phyloP scores from a whole-genome alignment of 805 yeast genomes.

The Crinitomyces ghanaensis region DNA sequence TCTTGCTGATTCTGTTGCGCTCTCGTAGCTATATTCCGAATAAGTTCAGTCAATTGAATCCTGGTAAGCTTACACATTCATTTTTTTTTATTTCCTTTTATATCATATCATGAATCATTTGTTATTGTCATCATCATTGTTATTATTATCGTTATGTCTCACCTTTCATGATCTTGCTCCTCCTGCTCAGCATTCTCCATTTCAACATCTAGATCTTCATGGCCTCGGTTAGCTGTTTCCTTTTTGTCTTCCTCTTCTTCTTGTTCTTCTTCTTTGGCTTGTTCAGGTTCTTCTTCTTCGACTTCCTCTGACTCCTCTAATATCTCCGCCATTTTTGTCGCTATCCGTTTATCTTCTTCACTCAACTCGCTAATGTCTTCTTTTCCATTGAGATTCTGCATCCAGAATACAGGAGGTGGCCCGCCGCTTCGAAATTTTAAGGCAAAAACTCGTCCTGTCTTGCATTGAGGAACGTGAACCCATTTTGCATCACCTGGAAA shows the following conservation, averaged over 20 bases:
- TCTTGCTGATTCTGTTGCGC: not conserved
- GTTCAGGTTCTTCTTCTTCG: constrained; percentile 13
- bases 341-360: constrained; percentile 42
- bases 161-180: not conserved
- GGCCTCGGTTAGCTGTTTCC: not conserved
- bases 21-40: not conserved
- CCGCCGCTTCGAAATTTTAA: constrained; percentile 54
- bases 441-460: constrained; percentile 66
- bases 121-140: not conserved
- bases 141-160: not conserved
- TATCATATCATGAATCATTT: too few relatives aligned
- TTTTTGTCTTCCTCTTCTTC: constrained; percentile 10
- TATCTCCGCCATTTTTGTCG: constrained; percentile 37
- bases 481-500: constrained; percentile 82
- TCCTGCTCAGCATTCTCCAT: constrained; percentile 10
- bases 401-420: constrained; percentile 49
- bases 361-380: constrained; percentile 39
- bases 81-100: too few relatives aligned
- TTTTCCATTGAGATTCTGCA: constrained; percentile 33
- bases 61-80: too few relatives aligned
- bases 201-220: constrained; percentile 10
- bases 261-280: constrained; percentile 3
- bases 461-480: constrained; percentile 56
- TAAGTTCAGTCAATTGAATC: too few relatives aligned
- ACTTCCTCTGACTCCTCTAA: constrained; percentile 24